Conservation (phyloP, 352 stramenopile species). For the Globisporangium emineosum region DNA sequence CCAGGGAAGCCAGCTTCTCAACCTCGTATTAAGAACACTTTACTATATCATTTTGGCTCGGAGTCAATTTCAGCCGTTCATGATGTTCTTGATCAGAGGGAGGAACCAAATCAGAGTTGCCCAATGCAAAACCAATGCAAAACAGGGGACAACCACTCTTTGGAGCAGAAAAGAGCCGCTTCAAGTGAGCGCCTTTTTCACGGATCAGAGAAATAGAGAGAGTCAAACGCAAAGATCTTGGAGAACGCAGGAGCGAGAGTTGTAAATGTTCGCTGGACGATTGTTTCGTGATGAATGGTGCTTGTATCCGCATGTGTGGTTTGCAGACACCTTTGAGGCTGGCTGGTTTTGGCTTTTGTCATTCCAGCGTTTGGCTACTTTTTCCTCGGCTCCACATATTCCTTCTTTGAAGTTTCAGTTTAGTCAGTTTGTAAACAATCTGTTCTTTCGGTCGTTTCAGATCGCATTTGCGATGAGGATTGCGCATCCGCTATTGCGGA, state of each 20-base stretch:
- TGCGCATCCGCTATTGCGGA: not conserved
- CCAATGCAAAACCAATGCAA: not conserved
- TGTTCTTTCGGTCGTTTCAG: constrained; percentile 1
- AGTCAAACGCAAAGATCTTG: not conserved
- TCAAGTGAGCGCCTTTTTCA: not conserved
- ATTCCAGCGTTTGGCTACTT: constrained; percentile 1
- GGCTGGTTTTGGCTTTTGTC: not conserved
- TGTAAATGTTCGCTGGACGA: not conserved
- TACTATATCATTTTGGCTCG: too few relatives aligned
- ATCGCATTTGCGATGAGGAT: not conserved
- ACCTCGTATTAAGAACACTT: too few relatives aligned
- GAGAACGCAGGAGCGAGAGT: not conserved
- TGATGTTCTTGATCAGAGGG: too few relatives aligned
- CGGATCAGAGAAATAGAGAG: not conserved
- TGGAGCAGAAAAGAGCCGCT: not conserved
- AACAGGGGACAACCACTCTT: not conserved
- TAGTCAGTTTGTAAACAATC: not conserved
- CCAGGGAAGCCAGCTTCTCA: too few relatives aligned
- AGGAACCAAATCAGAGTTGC: too few relatives aligned
- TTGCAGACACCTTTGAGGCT: too few relatives aligned
- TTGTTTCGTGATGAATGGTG: too few relatives aligned
- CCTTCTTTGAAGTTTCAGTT: constrained; percentile 5
- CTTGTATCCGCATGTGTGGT: too few relatives aligned
- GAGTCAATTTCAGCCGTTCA: too few relatives aligned
- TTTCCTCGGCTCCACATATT: constrained; percentile 6